These are phyloP conservation scores for Geotrichum candidum DNA, from an alignment of 1,139 yeast species.

Conservation along the genomic window DNA sequence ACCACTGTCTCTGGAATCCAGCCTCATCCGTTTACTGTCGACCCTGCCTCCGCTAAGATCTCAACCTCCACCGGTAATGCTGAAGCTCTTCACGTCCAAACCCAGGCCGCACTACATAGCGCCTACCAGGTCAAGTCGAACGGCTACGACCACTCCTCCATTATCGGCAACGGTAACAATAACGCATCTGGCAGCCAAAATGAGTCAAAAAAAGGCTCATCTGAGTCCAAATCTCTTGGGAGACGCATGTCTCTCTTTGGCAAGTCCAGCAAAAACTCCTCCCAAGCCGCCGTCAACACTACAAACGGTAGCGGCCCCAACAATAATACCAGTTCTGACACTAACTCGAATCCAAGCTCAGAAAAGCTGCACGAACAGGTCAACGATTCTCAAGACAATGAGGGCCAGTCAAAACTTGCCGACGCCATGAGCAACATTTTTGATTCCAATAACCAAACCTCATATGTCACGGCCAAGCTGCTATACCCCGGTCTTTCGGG, in stretches of 20 bases:
- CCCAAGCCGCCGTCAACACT: not conserved
- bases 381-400: not conserved
- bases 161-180: not conserved
- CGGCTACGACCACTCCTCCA: conserved; percentile 2
- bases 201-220: not conserved
- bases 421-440: conserved; percentile 5
- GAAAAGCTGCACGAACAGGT: conserved; percentile 11
- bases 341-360: not conserved
- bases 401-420: conserved; percentile 2
- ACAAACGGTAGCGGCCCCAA: not conserved
- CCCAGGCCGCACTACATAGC: not conserved
- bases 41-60: conserved; percentile 25
- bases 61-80: conserved; percentile 22
- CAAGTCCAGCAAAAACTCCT: conserved; percentile 6
- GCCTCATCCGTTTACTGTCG: conserved; percentile 36
- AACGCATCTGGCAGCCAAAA: not conserved
- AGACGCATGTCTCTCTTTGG: conserved; percentile 25
- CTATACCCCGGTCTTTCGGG: conserved; percentile 30
- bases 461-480: not conserved
- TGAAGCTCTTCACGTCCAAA: conserved; percentile 11
- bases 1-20: conserved; percentile 30
- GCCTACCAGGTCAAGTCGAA: not conserved
- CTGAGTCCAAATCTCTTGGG: conserved; percentile 14
- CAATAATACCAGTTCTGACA: not conserved
- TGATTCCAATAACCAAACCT: conserved; percentile 9